phyloP scores from a whole-genome alignment of 768 basidiomycete species.

The Lentinula edodes region DNA sequence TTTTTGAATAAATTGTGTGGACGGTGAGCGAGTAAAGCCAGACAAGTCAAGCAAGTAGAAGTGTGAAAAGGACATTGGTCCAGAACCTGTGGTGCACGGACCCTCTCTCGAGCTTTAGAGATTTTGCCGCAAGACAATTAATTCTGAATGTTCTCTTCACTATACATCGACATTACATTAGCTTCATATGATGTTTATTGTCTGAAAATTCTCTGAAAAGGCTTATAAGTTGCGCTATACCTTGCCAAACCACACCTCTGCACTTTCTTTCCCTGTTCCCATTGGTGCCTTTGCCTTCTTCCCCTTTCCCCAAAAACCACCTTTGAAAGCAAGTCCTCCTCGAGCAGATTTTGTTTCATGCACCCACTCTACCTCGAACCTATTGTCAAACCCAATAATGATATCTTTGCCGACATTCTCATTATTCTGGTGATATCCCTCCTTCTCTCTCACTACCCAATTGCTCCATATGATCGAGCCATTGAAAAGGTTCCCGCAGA shows the following conservation, averaged over 20 bases:
- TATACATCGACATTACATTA: too few relatives aligned
- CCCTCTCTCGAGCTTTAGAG: too few relatives aligned
- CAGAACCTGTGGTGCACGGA: too few relatives aligned
- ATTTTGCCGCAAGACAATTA: too few relatives aligned
- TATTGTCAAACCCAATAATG: constrained; percentile 28
- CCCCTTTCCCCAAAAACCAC: constrained; percentile 35
- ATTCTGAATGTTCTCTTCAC: too few relatives aligned
- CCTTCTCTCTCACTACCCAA: constrained; percentile 18
- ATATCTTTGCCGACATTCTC: constrained; percentile 21
- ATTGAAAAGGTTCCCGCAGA: constrained; percentile 32
- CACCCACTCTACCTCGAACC: constrained; percentile 35
- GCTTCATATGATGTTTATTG: too few relatives aligned
- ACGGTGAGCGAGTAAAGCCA: too few relatives aligned
- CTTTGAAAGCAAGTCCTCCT: constrained; percentile 33
- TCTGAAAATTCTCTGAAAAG: too few relatives aligned
- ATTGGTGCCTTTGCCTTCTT: background rate
- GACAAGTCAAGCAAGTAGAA: too few relatives aligned
- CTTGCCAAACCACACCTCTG: constrained; percentile 3
- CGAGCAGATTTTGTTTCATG: constrained; percentile 11
- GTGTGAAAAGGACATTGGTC: too few relatives aligned
- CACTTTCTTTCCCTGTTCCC: constrained; percentile 3
- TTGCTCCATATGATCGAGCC: constrained; percentile 32
- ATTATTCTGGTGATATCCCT: constrained; percentile 16
- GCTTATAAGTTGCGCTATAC: too few relatives aligned
- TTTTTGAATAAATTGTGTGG: too few relatives aligned